These are phyloP conservation scores for Phaffomyces antillensis DNA, from an alignment of 805 yeast genomes.

Conservation along the genomic window DNA sequence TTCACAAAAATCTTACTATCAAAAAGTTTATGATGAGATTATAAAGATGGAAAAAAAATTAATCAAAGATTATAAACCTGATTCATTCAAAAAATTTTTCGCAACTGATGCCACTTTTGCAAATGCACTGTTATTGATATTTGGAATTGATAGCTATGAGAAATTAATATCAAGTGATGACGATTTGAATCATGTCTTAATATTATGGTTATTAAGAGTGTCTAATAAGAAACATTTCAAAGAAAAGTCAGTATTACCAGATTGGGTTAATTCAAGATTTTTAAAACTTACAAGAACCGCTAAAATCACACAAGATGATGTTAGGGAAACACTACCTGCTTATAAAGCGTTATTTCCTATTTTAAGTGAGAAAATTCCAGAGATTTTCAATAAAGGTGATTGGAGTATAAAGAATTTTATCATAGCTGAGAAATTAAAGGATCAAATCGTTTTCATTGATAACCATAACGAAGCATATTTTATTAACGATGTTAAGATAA, in stretches of 20 bases:
- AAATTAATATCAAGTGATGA: slow-evolving; percentile 36
- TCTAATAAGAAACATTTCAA: slow-evolving; percentile 35
- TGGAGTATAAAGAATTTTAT: slow-evolving; percentile 36
- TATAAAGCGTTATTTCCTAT: slow-evolving; percentile 49
- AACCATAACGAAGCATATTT: slow-evolving; percentile 19
- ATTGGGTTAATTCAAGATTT: slow-evolving; percentile 38
- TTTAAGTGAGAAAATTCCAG: slow-evolving; percentile 44
- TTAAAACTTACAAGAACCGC: slow-evolving; percentile 30
- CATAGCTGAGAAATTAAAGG: slow-evolving; percentile 31
- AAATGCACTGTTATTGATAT: slow-evolving; percentile 45
- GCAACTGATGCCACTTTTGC: slow-evolving; percentile 48
- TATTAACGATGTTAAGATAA: background rate
- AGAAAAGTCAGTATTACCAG: slow-evolving; percentile 32
- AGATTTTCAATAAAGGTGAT: slow-evolving; percentile 44
- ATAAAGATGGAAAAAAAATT: slow-evolving; percentile 39
- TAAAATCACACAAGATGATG: slow-evolving; percentile 43
- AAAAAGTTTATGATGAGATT: slow-evolving; percentile 36
- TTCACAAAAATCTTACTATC: slow-evolving; percentile 43
- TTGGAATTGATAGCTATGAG: slow-evolving; percentile 51
- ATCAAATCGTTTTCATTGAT: slow-evolving; percentile 13
- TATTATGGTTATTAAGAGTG: slow-evolving; percentile 58
- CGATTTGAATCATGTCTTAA: slow-evolving; percentile 51
- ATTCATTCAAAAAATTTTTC: slow-evolving; percentile 52
- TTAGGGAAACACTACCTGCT: slow-evolving; percentile 43
- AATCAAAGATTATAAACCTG: slow-evolving; percentile 35